phyloP scores from a whole-genome alignment of 768 basidiomycete species.

The Leccinellum luteum region DNA sequence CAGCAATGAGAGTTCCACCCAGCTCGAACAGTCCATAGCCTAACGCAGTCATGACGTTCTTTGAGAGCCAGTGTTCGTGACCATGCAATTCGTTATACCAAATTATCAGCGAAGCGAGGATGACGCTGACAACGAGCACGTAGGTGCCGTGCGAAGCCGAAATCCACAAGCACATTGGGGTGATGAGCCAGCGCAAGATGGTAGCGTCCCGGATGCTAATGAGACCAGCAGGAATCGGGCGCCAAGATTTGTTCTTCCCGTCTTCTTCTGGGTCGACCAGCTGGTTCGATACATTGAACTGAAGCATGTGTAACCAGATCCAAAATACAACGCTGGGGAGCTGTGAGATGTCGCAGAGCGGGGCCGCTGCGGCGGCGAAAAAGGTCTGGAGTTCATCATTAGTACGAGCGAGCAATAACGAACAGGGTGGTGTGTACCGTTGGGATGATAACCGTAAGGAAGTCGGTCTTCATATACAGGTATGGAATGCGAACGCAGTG shows the following conservation, averaged over 20 bases:
- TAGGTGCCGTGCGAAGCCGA: slow-evolving; percentile 35
- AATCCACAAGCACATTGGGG: slow-evolving; percentile 33
- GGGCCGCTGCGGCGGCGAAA: slow-evolving; percentile 35
- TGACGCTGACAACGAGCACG: slow-evolving; percentile 34
- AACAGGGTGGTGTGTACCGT: slow-evolving; percentile 13
- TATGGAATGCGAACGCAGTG: slow-evolving; percentile 17
- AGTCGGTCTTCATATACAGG: slow-evolving; percentile 26
- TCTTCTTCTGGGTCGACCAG: slow-evolving; percentile 41
- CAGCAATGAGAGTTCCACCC: slow-evolving; percentile 37
- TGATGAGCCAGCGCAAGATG: slow-evolving; percentile 36
- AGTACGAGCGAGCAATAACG: background rate
- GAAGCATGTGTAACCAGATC: slow-evolving; percentile 48
- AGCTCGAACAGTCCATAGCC: slow-evolving; percentile 39
- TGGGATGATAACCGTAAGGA: slow-evolving; percentile 27
- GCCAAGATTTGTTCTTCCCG: slow-evolving; percentile 40
- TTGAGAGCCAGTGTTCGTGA: slow-evolving; percentile 31
- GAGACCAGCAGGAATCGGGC: slow-evolving; percentile 46
- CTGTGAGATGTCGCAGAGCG: slow-evolving; percentile 20
- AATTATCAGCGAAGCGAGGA: slow-evolving; percentile 25
- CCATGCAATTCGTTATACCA: slow-evolving; percentile 39
- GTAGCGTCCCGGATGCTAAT: slow-evolving; percentile 37
- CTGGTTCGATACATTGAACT: slow-evolving; percentile 46
- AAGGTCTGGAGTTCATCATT: slow-evolving; percentile 27
- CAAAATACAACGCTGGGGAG: slow-evolving; percentile 36
- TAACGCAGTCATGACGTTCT: slow-evolving; percentile 36